Conservation (phyloP, 1,139 yeast genomes). For the Sugiyamaella paludigena region DNA sequence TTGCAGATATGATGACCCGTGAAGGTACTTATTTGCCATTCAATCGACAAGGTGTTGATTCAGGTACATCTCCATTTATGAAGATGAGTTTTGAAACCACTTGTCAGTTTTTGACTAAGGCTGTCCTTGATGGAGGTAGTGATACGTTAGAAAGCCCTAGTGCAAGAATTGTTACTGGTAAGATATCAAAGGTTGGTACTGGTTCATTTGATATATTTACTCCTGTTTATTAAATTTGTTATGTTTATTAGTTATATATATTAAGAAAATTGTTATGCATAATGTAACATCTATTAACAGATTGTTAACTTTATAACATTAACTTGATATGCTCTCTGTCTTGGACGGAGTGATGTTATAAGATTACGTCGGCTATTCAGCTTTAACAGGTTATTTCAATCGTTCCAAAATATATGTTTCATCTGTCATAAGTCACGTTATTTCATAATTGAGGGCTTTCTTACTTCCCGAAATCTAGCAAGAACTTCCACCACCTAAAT, state of each 20-base stretch:
- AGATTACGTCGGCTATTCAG: too few relatives aligned
- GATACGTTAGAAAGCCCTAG: slow-evolving; percentile 91
- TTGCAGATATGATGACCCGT: slow-evolving; percentile 99
- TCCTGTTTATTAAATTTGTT: slow-evolving; percentile 15
- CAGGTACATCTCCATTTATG: slow-evolving; percentile 93
- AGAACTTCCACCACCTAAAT: too few relatives aligned
- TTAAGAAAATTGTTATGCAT: neutral
- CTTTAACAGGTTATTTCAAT: too few relatives aligned
- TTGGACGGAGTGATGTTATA: too few relatives aligned
- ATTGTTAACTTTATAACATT: too few relatives aligned
- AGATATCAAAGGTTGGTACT: slow-evolving; percentile 88
- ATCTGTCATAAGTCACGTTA: too few relatives aligned
- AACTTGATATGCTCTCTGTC: too few relatives aligned
- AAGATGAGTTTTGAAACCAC: slow-evolving; percentile 99
- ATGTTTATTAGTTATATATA: too few relatives aligned
- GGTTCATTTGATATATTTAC: slow-evolving; percentile 79
- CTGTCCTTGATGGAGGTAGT: slow-evolving; percentile 87
- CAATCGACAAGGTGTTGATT: slow-evolving; percentile 96
- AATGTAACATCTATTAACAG: neutral
- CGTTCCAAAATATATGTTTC: too few relatives aligned
- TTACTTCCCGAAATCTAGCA: too few relatives aligned
- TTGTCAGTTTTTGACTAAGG: slow-evolving; percentile 93
- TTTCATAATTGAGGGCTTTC: too few relatives aligned
- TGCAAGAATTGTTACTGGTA: slow-evolving; percentile 93
- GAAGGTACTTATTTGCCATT: slow-evolving; percentile 96